Percentiles rank a stretch among this genome's conserved stretches.
phyloP scores from a whole-genome alignment of 306 rosid genomes.

The Hippophae gyantsensis region DNA sequence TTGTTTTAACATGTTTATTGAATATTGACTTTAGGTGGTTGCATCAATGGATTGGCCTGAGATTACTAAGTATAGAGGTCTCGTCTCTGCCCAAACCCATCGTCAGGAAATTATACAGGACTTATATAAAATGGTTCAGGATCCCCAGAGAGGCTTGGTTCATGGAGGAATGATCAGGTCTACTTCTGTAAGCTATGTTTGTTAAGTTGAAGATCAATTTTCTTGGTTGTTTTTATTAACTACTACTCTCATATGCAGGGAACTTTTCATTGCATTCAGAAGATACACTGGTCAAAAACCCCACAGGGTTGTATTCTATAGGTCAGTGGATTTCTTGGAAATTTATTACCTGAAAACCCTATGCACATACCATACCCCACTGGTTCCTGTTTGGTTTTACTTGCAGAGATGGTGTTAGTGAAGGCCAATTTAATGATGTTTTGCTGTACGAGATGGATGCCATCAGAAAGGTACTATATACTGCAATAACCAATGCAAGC shows the following conservation, averaged over 20 bases:
- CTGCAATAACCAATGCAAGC: too few species aligned
- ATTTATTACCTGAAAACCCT: background rate
- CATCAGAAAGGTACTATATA: constrained; percentile 49
- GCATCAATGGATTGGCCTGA: constrained; percentile 94
- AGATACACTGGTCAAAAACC: constrained; percentile 32
- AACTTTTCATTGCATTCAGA: constrained; percentile 36
- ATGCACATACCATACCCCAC: background rate
- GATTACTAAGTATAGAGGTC: constrained; percentile 48
- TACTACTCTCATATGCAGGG: constrained; percentile 27
- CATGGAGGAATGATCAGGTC: constrained; percentile 68
- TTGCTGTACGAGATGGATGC: constrained; percentile 74
- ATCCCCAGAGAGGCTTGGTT: constrained; percentile 30
- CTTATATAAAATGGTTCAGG: constrained; percentile 22
- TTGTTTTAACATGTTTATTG: background rate
- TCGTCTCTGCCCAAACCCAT: constrained; percentile 57
- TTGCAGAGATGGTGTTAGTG: constrained; percentile 82
- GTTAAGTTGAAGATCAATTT: background rate
- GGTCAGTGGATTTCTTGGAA: constrained; percentile 28
- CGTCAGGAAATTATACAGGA: constrained; percentile 67
- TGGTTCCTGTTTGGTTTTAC: background rate
- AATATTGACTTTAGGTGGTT: constrained; percentile 43
- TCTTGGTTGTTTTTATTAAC: too few species aligned
- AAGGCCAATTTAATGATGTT: constrained; percentile 73
- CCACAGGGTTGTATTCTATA: constrained; percentile 58
- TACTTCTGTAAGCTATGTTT: background rate